phyloP scores from a whole-genome alignment of 2,329 filamentous ascomycete genomes.

The Fusarium nelsonii region DNA sequence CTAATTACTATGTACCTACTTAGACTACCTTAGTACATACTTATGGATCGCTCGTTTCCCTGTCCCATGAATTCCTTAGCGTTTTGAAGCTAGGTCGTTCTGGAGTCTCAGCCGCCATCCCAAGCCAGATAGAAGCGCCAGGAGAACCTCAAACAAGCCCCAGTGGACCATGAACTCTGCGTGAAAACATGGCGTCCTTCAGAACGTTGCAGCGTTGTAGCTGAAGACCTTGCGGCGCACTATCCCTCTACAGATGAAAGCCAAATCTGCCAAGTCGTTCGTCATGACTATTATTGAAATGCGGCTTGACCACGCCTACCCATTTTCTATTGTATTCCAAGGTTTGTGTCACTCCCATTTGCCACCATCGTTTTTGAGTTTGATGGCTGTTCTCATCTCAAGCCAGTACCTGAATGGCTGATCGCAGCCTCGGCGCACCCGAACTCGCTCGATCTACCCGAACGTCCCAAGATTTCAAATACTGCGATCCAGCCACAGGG shows the following conservation, averaged over 20 bases:
- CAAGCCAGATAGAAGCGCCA: not conserved
- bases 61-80: slow-evolving; percentile 23
- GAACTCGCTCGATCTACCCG: slow-evolving; percentile 16
- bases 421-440: slow-evolving; percentile 4
- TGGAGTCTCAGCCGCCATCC: slow-evolving; percentile 28
- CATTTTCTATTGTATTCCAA: slow-evolving; percentile 1
- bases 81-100: slow-evolving; percentile 33
- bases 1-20: not conserved
- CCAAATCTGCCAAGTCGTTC: slow-evolving; percentile 7
- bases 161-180: not conserved
- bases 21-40: not conserved
- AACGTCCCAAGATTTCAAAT: slow-evolving; percentile 11
- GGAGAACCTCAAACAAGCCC: slow-evolving; percentile 27
- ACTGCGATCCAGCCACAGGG: not conserved
- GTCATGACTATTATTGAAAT: not conserved
- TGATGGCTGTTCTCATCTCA: slow-evolving; percentile 16
- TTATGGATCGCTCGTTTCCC: slow-evolving; percentile 5
- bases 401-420: slow-evolving; percentile 25
- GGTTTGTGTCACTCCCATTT: slow-evolving; percentile 18
- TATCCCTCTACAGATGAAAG: slow-evolving; percentile 16
- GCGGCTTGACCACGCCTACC: not conserved
- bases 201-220: slow-evolving; percentile 34
- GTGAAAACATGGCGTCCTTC: slow-evolving; percentile 14
- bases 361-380: slow-evolving; percentile 22
- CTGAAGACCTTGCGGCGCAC: slow-evolving; percentile 25